Evolutionary conservation across 805 yeast genomes (phyloP).

Genomic region (Pichia heedii): DNA sequence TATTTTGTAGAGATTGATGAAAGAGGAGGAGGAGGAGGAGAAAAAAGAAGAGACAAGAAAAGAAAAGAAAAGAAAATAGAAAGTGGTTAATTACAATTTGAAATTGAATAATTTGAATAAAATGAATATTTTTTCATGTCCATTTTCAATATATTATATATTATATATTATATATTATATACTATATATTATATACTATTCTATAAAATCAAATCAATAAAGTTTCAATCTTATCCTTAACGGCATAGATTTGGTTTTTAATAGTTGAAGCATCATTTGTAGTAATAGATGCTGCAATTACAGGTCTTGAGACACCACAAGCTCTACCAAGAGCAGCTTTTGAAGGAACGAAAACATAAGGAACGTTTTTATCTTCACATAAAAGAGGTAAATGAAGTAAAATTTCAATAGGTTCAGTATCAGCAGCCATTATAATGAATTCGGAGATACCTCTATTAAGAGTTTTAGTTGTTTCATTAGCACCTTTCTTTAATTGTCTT

Average conservation of each 20-base stretch:
- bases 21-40: neutral
- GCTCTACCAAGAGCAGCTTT: conserved; percentile 99
- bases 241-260: conserved; percentile 92
- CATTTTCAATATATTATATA: too few relatives aligned
- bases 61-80: neutral
- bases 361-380: conserved; percentile 99
- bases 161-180: too few relatives aligned
- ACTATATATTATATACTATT: too few relatives aligned
- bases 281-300: conserved; percentile 96
- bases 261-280: conserved; percentile 97
- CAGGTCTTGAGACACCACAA: conserved; percentile 99
- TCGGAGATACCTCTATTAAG: conserved; percentile 99
- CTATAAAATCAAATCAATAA: conserved; percentile 65
- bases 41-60: neutral
- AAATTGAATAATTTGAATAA: too few relatives aligned
- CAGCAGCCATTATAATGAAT: conserved; percentile 99
- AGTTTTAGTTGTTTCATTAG: conserved; percentile 98
- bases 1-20: too few relatives aligned
- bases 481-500: conserved; percentile 99
- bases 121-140: too few relatives aligned
- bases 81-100: too few relatives aligned
- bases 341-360: conserved; percentile 97
- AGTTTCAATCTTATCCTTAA: conserved; percentile 98
- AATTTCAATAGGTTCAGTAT: conserved; percentile 98
- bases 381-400: conserved; percentile 92